Evolutionary conservation across 1,139 yeast genomes (phyloP), one percentile per base, ranked within the genome.

Genomic region (Candida sojae): DNA sequence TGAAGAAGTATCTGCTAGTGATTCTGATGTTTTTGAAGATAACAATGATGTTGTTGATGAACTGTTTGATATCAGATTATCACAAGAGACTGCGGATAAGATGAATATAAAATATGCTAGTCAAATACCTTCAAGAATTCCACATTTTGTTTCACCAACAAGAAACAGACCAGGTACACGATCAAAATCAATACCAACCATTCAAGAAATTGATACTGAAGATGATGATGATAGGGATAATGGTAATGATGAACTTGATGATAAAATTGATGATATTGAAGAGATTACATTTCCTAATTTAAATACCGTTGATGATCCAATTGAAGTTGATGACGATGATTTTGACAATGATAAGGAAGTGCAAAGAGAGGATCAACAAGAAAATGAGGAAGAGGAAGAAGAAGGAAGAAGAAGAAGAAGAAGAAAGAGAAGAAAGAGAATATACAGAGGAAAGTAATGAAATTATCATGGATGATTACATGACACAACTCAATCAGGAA

Each of bases 401-500:
- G 45, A 52, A 28, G 61, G 21, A 17, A 17, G 21, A 3, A 17
- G 21, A 17, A 8, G 58, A 53, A n/a, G 50, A 50, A n/a, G 45
- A 44, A 8, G 55, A 49, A 11, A 43, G 47, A 9, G 52, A 45
- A 13, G 47, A 45, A 13, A 40, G 21, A 29, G 45, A 52, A 28
- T 60, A 55, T 21, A 58, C 52, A 11, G 63, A 58, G 13, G 70
- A 63, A 12, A 70, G 58, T 4, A 63, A 63, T 4, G 70, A 62
- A 32, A 68, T 63, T 43, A 60, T 59, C 31, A 66, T 58, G 23
- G 72, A 58, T 30, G 54, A 71, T 52, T 67, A 68, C 48, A 65
- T 73, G 10, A 71, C 78, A 0, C 80, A 74, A 49, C 59, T 74
- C 39, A 74, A 75, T 48, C 73, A 73, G 42, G 79, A 74, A 50